phyloP scores from a whole-genome alignment of 2,329 filamentous ascomycete species.

The Colletotrichum simmondsii region DNA sequence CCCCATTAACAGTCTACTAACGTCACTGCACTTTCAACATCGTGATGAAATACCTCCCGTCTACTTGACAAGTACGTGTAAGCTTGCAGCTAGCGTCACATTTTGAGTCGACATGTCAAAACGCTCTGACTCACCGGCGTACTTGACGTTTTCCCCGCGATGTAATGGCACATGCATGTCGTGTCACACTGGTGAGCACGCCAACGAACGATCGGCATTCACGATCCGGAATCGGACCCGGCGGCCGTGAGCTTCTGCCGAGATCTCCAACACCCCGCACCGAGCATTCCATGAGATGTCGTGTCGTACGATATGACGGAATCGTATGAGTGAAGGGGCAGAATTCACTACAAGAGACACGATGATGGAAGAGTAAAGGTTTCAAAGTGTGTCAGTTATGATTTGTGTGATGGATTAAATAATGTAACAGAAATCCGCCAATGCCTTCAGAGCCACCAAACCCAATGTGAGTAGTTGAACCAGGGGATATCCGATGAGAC shows the following conservation, averaged over 20 bases:
- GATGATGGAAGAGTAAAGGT: too few relatives aligned
- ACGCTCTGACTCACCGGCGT: background rate
- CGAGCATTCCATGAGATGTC: background rate
- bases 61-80: background rate
- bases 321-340: background rate
- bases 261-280: background rate
- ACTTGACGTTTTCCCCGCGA: background rate
- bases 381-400: background rate
- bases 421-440: background rate
- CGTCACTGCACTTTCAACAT: background rate
- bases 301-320: background rate
- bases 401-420: background rate
- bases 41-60: background rate
- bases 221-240: constrained; percentile 3
- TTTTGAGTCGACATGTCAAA: background rate
- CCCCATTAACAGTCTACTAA: background rate
- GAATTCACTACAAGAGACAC: background rate
- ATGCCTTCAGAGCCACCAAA: background rate
- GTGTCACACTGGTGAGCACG: constrained; percentile 2
- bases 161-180: constrained; percentile 3
- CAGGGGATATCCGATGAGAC: background rate
- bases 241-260: background rate
- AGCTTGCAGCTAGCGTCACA: background rate
- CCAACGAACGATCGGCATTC: background rate
- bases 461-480: background rate